phyloP scores from a whole-genome alignment of 192 early-diverging fungal genomes.

The Linnemannia hyalina region DNA sequence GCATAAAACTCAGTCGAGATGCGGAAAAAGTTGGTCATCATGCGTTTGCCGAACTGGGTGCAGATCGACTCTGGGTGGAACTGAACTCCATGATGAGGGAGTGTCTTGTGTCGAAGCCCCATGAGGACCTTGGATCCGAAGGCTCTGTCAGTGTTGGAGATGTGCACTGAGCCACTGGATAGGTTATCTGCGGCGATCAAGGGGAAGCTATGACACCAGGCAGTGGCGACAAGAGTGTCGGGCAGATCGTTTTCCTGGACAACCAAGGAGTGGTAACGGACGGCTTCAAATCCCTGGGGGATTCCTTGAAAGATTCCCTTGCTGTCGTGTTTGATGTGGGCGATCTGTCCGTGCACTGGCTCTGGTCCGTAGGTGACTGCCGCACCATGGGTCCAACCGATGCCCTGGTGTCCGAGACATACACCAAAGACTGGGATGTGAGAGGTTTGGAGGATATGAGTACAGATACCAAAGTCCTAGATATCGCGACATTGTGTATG shows the following conservation, averaged over 20 bases:
- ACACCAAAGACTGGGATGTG: conserved; percentile 88
- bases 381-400: conserved; percentile 64
- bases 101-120: conserved; percentile 78
- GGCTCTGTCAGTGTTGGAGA: conserved; percentile 15
- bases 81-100: conserved; percentile 91
- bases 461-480: conserved; percentile 88
- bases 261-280: conserved; percentile 93
- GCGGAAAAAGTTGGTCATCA: conserved; percentile 81
- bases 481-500: background rate
- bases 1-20: conserved; percentile 62
- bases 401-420: conserved; percentile 95
- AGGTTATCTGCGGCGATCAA: conserved; percentile 54
- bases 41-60: conserved; percentile 77
- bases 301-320: conserved; percentile 69
- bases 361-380: conserved; percentile 73
- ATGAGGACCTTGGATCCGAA: conserved; percentile 70
- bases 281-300: conserved; percentile 77
- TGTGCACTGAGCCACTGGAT: conserved; percentile 14
- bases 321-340: conserved; percentile 60
- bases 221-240: conserved; percentile 68
- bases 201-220: conserved; percentile 65
- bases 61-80: conserved; percentile 98
- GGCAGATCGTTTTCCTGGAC: conserved; percentile 75
- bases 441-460: conserved; percentile 64
- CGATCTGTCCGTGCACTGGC: conserved; percentile 89